Evolutionary conservation across 2,329 filamentous ascomycete species (phyloP).

Genomic region (Tolypocladium tundrense): DNA sequence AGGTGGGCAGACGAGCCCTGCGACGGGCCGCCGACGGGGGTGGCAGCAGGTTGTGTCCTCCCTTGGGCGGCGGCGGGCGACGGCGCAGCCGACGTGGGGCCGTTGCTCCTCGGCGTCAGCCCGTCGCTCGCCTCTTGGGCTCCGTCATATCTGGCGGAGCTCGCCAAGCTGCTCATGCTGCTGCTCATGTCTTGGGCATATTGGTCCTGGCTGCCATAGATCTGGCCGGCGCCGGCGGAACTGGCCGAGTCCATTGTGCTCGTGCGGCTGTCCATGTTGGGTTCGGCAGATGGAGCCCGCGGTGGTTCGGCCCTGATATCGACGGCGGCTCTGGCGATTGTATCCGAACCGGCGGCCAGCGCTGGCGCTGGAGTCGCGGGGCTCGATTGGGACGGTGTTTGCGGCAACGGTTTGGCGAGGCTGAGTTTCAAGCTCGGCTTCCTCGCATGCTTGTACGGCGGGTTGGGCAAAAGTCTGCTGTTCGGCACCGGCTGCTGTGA

Average conservation of each 20-base stretch:
- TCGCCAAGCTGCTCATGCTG: slow-evolving; percentile 36
- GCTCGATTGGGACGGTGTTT: slow-evolving; percentile 28
- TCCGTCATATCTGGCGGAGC: slow-evolving; percentile 30
- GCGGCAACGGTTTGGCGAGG: slow-evolving; percentile 47
- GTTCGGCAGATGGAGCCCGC: slow-evolving; percentile 6
- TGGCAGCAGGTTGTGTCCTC: slow-evolving; percentile 8
- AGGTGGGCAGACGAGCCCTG: slow-evolving; percentile 45
- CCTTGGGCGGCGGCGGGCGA: slow-evolving; percentile 40
- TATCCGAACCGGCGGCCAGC: not conserved
- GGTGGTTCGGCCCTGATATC: not conserved
- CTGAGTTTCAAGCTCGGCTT: slow-evolving; percentile 45
- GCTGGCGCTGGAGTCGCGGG: slow-evolving; percentile 17
- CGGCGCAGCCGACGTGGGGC: slow-evolving; percentile 43
- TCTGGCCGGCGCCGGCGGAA: slow-evolving; percentile 22
- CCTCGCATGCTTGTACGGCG: slow-evolving; percentile 36
- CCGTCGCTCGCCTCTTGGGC: slow-evolving; percentile 35
- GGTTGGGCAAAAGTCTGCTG: slow-evolving; percentile 8
- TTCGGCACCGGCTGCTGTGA: slow-evolving; percentile 4
- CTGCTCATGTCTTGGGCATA: slow-evolving; percentile 28
- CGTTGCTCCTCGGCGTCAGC: slow-evolving; percentile 41
- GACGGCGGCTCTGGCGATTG: slow-evolving; percentile 12
- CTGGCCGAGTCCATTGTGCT: slow-evolving; percentile 38
- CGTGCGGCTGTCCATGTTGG: slow-evolving; percentile 28
- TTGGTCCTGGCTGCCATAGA: slow-evolving; percentile 23
- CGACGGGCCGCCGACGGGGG: slow-evolving; percentile 30